Evolutionary conservation across 2,329 filamentous ascomycete genomes (phyloP).

Genomic region (Aspergillus luchuensis): DNA sequence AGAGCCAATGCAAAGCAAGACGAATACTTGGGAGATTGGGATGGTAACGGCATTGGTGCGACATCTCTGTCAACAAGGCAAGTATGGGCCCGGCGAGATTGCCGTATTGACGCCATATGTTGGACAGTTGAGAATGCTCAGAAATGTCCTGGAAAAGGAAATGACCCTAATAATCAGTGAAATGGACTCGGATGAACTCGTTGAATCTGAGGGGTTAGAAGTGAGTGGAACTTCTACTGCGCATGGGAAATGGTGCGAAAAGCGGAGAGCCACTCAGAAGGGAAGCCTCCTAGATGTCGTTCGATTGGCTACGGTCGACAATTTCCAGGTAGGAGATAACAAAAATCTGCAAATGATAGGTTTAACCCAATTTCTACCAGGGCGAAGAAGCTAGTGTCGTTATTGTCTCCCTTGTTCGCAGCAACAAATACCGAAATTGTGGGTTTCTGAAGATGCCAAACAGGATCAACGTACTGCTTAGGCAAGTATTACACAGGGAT

Average conservation of each 20-base stretch:
- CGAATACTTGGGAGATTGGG: constrained; percentile 23
- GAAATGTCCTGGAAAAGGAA: background rate
- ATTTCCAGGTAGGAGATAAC: constrained; percentile 9
- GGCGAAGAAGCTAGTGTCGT: constrained; percentile 14
- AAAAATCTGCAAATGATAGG: no score
- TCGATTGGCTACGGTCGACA: constrained; percentile 12
- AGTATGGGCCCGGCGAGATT: constrained; percentile 24
- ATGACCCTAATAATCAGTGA: constrained; percentile 10
- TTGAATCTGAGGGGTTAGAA: background rate
- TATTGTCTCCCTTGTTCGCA: constrained; percentile 14
- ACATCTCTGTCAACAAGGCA: constrained; percentile 26
- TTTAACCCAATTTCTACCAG: background rate
- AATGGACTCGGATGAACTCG: background rate
- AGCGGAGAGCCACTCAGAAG: background rate
- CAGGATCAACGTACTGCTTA: constrained; percentile 14
- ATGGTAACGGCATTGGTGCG: constrained; percentile 25
- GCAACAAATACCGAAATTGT: constrained; percentile 8
- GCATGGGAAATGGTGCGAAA: background rate
- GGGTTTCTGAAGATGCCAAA: constrained; percentile 12
- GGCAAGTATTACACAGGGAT: background rate
- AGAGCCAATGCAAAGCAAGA: constrained; percentile 17
- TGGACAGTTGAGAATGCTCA: constrained; percentile 19
- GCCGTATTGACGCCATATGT: constrained; percentile 27
- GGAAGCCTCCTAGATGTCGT: background rate
- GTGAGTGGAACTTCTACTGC: background rate